These are phyloP conservation scores for Candida ulmi DNA, from an alignment of 805 yeast species.

Conservation along the genomic window DNA sequence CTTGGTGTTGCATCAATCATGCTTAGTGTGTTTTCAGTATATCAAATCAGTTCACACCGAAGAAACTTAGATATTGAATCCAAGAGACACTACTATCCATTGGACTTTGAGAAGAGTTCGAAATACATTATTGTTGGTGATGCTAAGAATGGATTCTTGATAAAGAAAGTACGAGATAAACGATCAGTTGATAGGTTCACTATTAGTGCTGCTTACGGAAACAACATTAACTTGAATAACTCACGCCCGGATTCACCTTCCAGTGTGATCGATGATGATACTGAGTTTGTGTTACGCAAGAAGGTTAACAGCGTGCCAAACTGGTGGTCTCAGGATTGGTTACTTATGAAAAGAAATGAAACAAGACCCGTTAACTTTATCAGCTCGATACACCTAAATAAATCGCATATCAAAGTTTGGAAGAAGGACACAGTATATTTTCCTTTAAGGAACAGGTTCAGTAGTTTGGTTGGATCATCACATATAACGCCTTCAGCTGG, in stretches of 20 bases:
- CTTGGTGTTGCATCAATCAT: neutral
- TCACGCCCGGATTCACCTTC: no score
- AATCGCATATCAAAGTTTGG: neutral
- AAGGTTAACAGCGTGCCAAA: neutral
- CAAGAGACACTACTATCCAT: neutral
- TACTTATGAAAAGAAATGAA: neutral
- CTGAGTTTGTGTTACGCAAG: neutral
- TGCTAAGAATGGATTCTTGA: neutral
- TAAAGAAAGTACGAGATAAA: neutral
- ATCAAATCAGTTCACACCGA: neutral
- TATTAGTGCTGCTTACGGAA: neutral
- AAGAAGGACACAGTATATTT: neutral
- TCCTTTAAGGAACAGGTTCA: neutral
- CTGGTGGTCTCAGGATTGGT: slow-evolving; percentile 1
- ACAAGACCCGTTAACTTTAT: neutral
- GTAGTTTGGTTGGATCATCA: neutral
- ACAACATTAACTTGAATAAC: neutral
- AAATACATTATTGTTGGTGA: neutral
- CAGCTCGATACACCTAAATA: neutral
- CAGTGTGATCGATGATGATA: neutral
- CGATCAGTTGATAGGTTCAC: neutral
- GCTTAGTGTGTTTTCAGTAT: neutral
- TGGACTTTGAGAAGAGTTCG: neutral
- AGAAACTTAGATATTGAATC: neutral
- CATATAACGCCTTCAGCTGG: neutral